Evolutionary conservation across 768 basidiomycete species (phyloP).

Genomic region (Boletus edulis): DNA sequence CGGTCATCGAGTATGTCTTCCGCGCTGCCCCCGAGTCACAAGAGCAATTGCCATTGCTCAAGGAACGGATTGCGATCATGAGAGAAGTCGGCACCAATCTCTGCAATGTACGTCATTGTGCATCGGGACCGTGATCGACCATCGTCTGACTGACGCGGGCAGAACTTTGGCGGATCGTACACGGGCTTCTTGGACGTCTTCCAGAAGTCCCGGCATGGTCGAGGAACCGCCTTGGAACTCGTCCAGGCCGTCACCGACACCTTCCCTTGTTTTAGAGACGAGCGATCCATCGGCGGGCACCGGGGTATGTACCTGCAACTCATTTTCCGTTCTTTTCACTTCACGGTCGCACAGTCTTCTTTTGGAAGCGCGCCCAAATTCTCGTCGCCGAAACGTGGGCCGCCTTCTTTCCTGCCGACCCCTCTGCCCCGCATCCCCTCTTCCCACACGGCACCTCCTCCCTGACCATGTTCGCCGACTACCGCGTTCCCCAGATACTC

Average conservation of each 20-base stretch:
- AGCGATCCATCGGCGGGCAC: conserved; percentile 52
- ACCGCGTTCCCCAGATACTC: conserved; percentile 87
- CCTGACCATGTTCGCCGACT: conserved; percentile 94
- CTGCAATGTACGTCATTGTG: conserved; percentile 50
- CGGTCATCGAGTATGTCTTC: conserved; percentile 67
- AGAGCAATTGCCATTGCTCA: conserved; percentile 69
- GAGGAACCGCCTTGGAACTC: conserved; percentile 69
- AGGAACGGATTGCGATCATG: conserved; percentile 72
- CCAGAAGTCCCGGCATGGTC: conserved; percentile 45
- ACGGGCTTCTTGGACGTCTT: conserved; percentile 63
- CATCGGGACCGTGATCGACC: conserved; percentile 8
- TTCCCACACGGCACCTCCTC: conserved; percentile 66
- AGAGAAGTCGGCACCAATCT: conserved; percentile 74
- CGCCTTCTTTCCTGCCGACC: conserved; percentile 70
- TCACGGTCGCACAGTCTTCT: conserved; percentile 47
- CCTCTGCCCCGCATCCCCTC: conserved; percentile 57
- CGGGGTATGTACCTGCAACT: conserved; percentile 44
- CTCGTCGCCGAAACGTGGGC: conserved; percentile 92
- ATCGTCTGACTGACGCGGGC: conserved; percentile 1
- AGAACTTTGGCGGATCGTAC: conserved; percentile 74
- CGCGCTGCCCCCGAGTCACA: conserved; percentile 51
- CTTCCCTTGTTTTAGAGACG: conserved; percentile 79
- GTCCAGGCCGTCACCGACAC: conserved; percentile 66
- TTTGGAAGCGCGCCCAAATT: conserved; percentile 93
- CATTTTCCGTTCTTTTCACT: not conserved